Evolutionary conservation across 2,329 filamentous ascomycete species (phyloP), one percentile per base, ranked within the genome.

Genomic region (Hypoxylon sp.): DNA sequence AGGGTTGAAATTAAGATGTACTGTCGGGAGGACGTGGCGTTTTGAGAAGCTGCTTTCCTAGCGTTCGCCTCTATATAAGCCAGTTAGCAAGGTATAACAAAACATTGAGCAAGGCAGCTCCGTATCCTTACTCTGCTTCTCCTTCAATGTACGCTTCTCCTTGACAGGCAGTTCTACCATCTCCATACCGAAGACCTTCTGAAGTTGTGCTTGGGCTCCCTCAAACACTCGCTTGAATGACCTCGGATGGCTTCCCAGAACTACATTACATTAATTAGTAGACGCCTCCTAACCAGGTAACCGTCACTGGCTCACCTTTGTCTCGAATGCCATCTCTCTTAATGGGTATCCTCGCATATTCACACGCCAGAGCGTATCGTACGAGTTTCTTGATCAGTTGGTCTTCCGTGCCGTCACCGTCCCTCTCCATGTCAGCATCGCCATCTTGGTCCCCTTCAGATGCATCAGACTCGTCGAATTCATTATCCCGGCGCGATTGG

Each of bases 171-270:
- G 84, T 80, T 98, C 94, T 3, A 89, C 85, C 85, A 99, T 87
- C 78, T 94, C 87, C 94, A 98, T 97, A n/a, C 96, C 96, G 80
- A 97, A 98, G 0, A 90, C 86, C 1, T 82, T 82, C 52, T 86
- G 84, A 39, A 99, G 82, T 72, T 92, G 87, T 35, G 83, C 80
- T 78, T 99, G 95, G 46, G 95, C 93, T 44, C 87, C 83, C 0
- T 88, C 87, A 75, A 97, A 98, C 2, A 98, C 89, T 11, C 82
- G 79, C 77, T 89, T 94, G 79, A 98, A 98, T 37, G 89, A 83
- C 32, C 91, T 85, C 6, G 88, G 82, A 7, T 90, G 87, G 50
- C 89, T 86, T 17, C 92, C 92, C 8, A 97, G 88, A 0, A 97
- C 93, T 89, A 53, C 58, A 47, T 15, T 19, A 46, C 59, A 19